Evolutionary conservation across 441 rosid genomes (phyloP).

Genomic region (Croton setiger): DNA sequence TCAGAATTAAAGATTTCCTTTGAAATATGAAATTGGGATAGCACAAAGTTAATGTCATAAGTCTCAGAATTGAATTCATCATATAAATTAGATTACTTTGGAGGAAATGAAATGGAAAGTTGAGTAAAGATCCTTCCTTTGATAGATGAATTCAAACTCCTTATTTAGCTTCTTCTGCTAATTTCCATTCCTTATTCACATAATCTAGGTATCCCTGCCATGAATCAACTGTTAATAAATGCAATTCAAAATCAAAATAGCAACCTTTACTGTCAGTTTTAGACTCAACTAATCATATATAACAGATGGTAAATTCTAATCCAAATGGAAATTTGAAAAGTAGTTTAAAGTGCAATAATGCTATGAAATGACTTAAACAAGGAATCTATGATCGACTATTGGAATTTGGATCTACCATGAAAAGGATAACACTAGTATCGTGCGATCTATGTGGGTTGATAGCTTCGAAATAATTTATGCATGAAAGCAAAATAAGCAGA

Average conservation of each 20-base stretch:
- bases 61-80: background rate
- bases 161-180: conserved; percentile 18
- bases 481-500: background rate
- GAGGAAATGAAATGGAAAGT: conserved; percentile 6
- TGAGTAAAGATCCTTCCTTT: background rate
- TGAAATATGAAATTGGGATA: too few species aligned
- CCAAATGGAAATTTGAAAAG: background rate
- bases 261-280: background rate
- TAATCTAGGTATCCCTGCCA: conserved; percentile 75
- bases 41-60: background rate
- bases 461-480: too few species aligned
- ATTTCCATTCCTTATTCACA: conserved; percentile 42
- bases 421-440: background rate
- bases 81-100: background rate
- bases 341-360: background rate
- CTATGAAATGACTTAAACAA: background rate
- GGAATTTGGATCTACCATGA: background rate
- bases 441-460: background rate
- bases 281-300: background rate
- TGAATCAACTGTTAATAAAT: conserved; percentile 9
- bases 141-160: background rate
- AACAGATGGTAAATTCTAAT: background rate
- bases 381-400: background rate
- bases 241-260: too few species aligned
- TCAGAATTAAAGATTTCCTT: too few species aligned